phyloP scores from a whole-genome alignment of 2,329 filamentous ascomycete species.

The Sclerotinia sclerotiorum region DNA sequence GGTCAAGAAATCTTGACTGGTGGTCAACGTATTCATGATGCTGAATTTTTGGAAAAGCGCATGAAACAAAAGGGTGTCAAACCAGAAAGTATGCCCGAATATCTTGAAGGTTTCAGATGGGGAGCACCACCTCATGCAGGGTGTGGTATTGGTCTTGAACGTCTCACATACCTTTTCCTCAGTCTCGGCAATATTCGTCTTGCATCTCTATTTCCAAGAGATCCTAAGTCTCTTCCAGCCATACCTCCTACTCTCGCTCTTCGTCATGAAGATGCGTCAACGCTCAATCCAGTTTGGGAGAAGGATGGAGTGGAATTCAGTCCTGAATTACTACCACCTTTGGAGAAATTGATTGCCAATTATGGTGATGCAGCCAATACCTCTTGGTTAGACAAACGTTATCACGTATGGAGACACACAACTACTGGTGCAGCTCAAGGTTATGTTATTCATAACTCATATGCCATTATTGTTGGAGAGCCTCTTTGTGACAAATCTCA shows the following conservation, averaged over 20 bases:
- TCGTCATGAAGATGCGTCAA: constrained; percentile 87
- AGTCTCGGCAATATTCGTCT: constrained; percentile 87
- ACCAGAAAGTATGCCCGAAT: constrained; percentile 84
- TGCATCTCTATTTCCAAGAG: constrained; percentile 81
- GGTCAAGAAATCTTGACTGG: constrained; percentile 92
- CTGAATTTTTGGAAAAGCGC: constrained; percentile 69
- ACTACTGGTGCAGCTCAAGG: constrained; percentile 79
- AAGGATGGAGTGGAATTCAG: constrained; percentile 43
- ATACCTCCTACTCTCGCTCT: constrained; percentile 62
- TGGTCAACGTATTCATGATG: constrained; percentile 88
- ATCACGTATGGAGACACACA: constrained; percentile 81
- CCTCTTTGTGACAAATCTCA: constrained; percentile 81
- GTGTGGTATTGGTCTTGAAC: constrained; percentile 85
- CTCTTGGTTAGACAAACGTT: constrained; percentile 87
- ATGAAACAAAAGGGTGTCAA: constrained; percentile 76
- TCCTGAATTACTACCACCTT: constrained; percentile 59
- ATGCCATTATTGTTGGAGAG: constrained; percentile 82
- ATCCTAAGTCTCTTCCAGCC: constrained; percentile 81
- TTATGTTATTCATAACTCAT: constrained; percentile 74
- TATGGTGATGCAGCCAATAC: constrained; percentile 95
- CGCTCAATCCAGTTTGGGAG: constrained; percentile 66
- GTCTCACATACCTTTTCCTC: constrained; percentile 81
- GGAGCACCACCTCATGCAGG: constrained; percentile 87
- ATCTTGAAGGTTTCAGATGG: constrained; percentile 83
- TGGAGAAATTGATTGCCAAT: constrained; percentile 90